A percentile compares a stretch with the other conserved stretches of the same genome.
phyloP scores from a whole-genome alignment of 352 stramenopile species.

The Globisporangium middletonii region DNA sequence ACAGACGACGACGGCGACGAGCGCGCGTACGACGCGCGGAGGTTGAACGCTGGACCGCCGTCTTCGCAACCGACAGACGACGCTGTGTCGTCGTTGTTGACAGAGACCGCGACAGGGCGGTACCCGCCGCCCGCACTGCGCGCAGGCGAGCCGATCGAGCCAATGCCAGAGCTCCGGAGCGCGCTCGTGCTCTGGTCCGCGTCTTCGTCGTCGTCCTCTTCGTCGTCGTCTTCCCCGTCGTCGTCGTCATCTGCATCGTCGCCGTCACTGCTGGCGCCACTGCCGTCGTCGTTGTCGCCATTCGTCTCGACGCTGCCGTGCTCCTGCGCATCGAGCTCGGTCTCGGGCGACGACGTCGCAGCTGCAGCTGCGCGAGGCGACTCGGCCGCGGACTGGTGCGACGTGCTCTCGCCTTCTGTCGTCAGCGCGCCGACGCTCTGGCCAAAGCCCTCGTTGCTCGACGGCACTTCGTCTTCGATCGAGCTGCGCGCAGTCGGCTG shows the following conservation, averaged over 20 bases:
- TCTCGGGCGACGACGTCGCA: conserved; percentile 41
- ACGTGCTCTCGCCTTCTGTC: conserved; percentile 59
- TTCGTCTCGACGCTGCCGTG: conserved; percentile 22
- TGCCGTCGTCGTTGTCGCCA: too few species aligned
- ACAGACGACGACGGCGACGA: conserved; percentile 79
- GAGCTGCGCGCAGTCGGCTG: conserved; percentile 14
- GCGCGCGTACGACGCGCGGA: conserved; percentile 52
- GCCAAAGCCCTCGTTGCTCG: conserved; percentile 21
- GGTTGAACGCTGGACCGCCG: conserved; percentile 31
- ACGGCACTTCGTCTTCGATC: conserved; percentile 39
- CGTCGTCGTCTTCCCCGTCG: conserved; percentile 7
- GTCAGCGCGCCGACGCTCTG: conserved; percentile 74
- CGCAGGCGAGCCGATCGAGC: conserved; percentile 14
- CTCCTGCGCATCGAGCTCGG: conserved; percentile 59
- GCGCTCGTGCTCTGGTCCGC: conserved; percentile 1
- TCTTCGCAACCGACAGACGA: conserved; percentile 55
- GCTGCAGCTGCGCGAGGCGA: conserved; percentile 44
- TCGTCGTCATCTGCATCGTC: conserved; percentile 11
- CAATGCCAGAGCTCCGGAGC: conserved; percentile 7
- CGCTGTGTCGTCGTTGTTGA: conserved; percentile 33
- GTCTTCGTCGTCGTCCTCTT: conserved; percentile 18
- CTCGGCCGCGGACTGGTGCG: conserved; percentile 60
- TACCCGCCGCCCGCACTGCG: conserved; percentile 11
- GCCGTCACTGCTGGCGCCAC: conserved; percentile 17
- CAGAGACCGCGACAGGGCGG: conserved; percentile 2